A percentile compares a stretch with the other conserved stretches of the same genome.
Evolutionary conservation across 176 grass and related monocot species (phyloP).

Genomic region (Musa beccarii): DNA sequence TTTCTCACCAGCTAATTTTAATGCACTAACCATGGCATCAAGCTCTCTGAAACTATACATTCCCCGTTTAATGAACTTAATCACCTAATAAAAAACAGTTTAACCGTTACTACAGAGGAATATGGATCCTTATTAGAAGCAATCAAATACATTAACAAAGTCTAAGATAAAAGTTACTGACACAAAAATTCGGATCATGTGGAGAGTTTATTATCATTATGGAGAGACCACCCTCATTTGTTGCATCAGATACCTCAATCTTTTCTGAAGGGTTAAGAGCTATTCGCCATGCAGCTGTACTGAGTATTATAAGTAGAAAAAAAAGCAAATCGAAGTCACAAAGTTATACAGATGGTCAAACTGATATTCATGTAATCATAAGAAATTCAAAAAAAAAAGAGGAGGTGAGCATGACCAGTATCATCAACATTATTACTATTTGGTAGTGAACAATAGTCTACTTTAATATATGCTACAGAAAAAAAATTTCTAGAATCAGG

Average conservation of each 20-base stretch:
- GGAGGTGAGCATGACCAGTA: too few relatives aligned
- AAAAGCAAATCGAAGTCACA: not conserved
- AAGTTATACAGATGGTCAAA: not conserved
- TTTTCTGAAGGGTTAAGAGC: constrained; percentile 49
- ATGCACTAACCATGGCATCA: constrained; percentile 55
- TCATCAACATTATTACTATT: too few relatives aligned
- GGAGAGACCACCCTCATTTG: constrained; percentile 40
- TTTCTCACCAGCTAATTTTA: constrained; percentile 60
- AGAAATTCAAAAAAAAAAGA: too few relatives aligned
- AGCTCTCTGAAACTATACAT: constrained; percentile 67
- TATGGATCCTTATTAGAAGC: not conserved
- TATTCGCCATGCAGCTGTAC: constrained; percentile 74
- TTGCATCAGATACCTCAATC: constrained; percentile 17
- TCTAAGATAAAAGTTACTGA: constrained; percentile 27
- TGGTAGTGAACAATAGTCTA: too few relatives aligned
- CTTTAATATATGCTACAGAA: too few relatives aligned
- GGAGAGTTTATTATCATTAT: constrained; percentile 70
- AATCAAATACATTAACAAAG: not conserved
- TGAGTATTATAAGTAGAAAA: constrained; percentile 20
- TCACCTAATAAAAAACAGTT: constrained; percentile 37
- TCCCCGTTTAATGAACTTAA: constrained; percentile 71
- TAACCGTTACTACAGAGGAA: constrained; percentile 6
- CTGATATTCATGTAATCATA: too few relatives aligned
- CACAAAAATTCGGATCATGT: constrained; percentile 50
- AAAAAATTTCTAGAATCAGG: too few relatives aligned